Conservation (phyloP, 495 filamentous ascomycete species). For the Penicillium herquei region DNA sequence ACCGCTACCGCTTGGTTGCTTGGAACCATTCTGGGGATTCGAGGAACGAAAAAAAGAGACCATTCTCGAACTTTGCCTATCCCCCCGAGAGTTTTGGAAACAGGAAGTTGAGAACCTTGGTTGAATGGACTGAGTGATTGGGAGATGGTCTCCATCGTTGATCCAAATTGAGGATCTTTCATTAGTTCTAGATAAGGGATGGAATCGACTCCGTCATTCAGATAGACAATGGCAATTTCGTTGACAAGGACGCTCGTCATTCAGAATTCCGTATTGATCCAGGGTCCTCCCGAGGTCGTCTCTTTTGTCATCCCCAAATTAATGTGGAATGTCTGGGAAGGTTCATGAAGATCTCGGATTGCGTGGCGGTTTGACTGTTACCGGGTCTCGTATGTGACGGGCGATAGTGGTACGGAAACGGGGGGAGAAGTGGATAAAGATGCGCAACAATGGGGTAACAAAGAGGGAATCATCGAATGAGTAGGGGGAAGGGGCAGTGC, state of each 20-base stretch:
- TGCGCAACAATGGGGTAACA: too few relatives aligned
- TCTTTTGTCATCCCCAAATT: background rate
- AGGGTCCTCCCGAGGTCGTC: background rate
- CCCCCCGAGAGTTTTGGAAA: conserved; percentile 2
- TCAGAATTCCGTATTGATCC: background rate
- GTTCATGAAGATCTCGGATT: conserved; percentile 24
- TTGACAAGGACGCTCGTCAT: conserved; percentile 3
- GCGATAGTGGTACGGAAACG: conserved; percentile 1
- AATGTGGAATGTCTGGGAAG: conserved; percentile 13
- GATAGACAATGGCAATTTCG: conserved; percentile 7
- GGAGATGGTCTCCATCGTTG: too few relatives aligned
- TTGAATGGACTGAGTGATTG: too few relatives aligned
- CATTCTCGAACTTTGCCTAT: conserved; percentile 12
- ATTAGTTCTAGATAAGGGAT: conserved; percentile 1
- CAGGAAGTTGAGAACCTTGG: conserved; percentile 5
- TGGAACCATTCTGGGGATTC: background rate
- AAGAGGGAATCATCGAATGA: too few relatives aligned
- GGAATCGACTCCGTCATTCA: conserved; percentile 1
- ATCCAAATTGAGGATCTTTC: background rate
- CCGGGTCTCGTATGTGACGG: conserved; percentile 1
- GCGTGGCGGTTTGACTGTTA: conserved; percentile 1
- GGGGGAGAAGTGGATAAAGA: background rate
- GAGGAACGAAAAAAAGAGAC: background rate
- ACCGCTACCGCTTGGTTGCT: background rate
- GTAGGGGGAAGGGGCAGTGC: background rate